Evolutionary conservation across 202 grass and related monocot species (phyloP), one percentile per base, ranked within the genome.

Genomic region (Zoysia matrella): DNA sequence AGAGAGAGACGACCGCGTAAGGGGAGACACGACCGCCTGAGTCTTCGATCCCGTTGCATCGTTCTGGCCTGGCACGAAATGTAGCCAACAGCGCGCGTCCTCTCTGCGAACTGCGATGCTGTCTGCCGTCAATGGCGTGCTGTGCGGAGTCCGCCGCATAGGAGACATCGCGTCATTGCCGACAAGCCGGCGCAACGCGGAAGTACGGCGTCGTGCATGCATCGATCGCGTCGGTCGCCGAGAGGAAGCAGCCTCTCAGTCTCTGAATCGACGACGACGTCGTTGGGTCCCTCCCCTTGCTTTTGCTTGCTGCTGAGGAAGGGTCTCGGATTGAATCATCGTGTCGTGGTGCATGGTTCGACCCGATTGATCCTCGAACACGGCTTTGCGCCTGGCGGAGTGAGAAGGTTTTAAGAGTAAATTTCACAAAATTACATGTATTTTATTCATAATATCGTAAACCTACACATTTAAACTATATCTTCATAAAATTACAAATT

Each of bases 71-170:
- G 75, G 55, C 86, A 88, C 43, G 63, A 53, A 0, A 11, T 84
- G 86, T 13, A 63, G 69, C 62, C 11, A 84, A 75, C 75, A 80
- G 86, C 70, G 6, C 74, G 8, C 12, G 67, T 61, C 58, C 18
- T 61, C 58, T 22, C 18, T 11, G 22, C 22, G 22, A 30, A 30
- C 36, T 52, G 71, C 73, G 9, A 36, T 16, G 47, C 57, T 55
- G 70, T 30, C 75, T 13, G 57, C 76, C 50, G 75, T 82, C 87
- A 82, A 69, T 73, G 72, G 72, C 78, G 82, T 15, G 67, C 78
- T 50, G 83, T 44, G 79, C 79, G 61, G 67, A 7, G 52, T 54
- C 65, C 50, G 44, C 4, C 11, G 47, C 11, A 2, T 78, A 69
- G 52, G 72, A 39, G 72, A 42, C 86, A 62, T 74, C 62, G 48